These are phyloP conservation scores for Candida quercuum DNA, from an alignment of 805 yeast genomes.

Conservation along the genomic window DNA sequence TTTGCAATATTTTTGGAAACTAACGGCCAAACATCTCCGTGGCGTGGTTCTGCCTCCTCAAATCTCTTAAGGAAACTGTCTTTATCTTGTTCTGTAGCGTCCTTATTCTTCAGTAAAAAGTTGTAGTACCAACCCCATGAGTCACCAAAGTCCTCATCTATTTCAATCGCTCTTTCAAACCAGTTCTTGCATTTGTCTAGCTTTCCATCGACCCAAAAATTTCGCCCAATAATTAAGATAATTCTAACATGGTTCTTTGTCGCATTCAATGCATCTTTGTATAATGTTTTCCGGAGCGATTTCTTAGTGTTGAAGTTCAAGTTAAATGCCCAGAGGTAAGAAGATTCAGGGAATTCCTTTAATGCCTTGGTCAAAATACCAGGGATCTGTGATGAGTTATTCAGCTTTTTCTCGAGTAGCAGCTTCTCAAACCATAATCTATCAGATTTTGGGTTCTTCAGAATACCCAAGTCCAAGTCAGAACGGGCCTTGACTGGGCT, in stretches of 20 bases:
- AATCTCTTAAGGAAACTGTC: constrained; percentile 33
- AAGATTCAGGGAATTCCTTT: constrained; percentile 49
- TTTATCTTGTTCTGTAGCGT: constrained; percentile 27
- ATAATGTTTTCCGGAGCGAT: constrained; percentile 49
- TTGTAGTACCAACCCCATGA: constrained; percentile 63
- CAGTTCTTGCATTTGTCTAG: constrained; percentile 60
- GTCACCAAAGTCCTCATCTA: constrained; percentile 64
- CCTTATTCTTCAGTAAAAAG: constrained; percentile 32
- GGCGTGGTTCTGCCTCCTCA: constrained; percentile 45
- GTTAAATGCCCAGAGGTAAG: constrained; percentile 62
- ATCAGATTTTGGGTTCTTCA: constrained; percentile 43
- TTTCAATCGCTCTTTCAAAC: constrained; percentile 63
- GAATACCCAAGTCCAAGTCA: constrained; percentile 58
- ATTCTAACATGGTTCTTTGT: constrained; percentile 59
- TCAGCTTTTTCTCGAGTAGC: constrained; percentile 46
- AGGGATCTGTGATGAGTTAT: constrained; percentile 47
- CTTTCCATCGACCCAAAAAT: constrained; percentile 64
- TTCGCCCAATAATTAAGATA: constrained; percentile 57
- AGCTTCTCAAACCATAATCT: constrained; percentile 55
- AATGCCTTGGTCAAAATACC: constrained; percentile 54
- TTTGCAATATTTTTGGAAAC: constrained; percentile 44
- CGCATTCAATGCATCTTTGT: constrained; percentile 64
- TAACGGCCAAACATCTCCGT: constrained; percentile 57
- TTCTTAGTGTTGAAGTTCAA: constrained; percentile 39
- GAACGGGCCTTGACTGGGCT: constrained; percentile 62